phyloP scores from a whole-genome alignment of 768 basidiomycete species.

The Boletellus ananiceps region DNA sequence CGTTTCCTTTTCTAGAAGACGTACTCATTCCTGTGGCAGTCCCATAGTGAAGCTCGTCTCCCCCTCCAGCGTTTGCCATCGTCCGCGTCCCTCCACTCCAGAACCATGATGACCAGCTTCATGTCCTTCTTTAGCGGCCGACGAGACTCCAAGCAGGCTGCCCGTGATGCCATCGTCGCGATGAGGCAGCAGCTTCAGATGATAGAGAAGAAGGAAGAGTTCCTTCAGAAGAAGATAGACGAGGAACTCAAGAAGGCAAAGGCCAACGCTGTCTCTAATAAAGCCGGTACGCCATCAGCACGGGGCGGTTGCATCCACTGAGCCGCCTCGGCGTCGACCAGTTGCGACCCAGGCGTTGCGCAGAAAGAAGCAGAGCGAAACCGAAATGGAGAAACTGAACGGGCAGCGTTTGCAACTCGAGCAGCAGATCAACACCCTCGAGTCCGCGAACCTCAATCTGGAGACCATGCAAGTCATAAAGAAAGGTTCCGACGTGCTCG shows the following conservation, averaged over 20 bases:
- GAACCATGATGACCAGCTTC: conserved; percentile 63
- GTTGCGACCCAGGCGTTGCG: conserved; percentile 87
- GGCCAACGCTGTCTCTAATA: conserved; percentile 90
- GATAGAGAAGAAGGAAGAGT: conserved; percentile 99
- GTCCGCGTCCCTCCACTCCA: background rate
- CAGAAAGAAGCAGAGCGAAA: conserved; percentile 88
- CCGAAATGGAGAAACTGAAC: conserved; percentile 79
- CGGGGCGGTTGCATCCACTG: background rate
- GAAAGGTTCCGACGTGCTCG: conserved; percentile 86
- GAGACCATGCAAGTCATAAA: conserved; percentile 98
- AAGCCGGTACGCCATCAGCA: conserved; percentile 60
- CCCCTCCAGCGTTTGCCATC: background rate
- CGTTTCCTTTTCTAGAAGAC: conserved; percentile 26
- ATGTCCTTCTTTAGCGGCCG: conserved; percentile 89
- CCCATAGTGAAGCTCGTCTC: conserved; percentile 11
- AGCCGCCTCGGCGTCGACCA: conserved; percentile 30
- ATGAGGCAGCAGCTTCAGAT: conserved; percentile 92
- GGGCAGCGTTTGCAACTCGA: conserved; percentile 89
- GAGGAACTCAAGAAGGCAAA: conserved; percentile 90
- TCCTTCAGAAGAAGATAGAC: conserved; percentile 93
- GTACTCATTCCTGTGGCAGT: conserved; percentile 12
- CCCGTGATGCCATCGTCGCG: conserved; percentile 89
- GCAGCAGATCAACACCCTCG: conserved; percentile 94
- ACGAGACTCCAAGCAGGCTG: conserved; percentile 76
- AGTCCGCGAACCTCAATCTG: conserved; percentile 95